Evolutionary conservation across 768 basidiomycete species (phyloP), one percentile per base, ranked within the genome.

Genomic region (Russula lepida): DNA sequence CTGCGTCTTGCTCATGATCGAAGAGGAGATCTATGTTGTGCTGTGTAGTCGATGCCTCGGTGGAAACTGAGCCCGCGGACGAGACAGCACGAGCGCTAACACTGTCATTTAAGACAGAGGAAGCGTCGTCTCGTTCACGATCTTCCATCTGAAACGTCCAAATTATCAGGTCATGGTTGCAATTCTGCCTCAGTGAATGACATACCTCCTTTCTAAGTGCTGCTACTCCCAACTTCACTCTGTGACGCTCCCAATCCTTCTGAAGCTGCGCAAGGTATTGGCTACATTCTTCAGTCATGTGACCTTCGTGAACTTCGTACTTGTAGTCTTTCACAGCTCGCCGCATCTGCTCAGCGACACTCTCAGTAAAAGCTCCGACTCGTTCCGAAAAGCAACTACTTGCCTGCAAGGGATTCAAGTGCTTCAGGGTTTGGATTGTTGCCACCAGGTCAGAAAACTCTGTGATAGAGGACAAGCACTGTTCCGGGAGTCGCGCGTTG

Each of bases 241-340:
- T 79, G 71, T 92, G 88, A 59, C 91, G 78, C 73, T 99, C 95
- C 95, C 95, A 99, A 70, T 98, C 95, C 69, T 92, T 95, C 74
- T 98, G 95, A 9, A 99, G 77, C 68, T 98, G 95, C 3, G 84
- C 88, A 28, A 98, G 81, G 68, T 98, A 98, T 74, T 97, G 92
- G 41, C 83, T 78, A 69, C 95, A 98, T 71, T 99, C 97, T 25
- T 98, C 94, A 3, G 86, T 89, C 92, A 99, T 97, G 62, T 80
- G 81, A 1, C 84, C 80, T 72, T 99, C 97, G 69, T 86, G 88
- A 52, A 98, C 88, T 75, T 99, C 95, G 69, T 90, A 97, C 70
- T 84, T 89, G 74, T 92, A 92, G 69, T 98, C 95, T 49, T 88
- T 84, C 30, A 95, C 88, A 41, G 95, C 95, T 21, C 92, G 83